Conservation (phyloP, 108 stramenopile genomes). For the Cyclotella cryptica region DNA sequence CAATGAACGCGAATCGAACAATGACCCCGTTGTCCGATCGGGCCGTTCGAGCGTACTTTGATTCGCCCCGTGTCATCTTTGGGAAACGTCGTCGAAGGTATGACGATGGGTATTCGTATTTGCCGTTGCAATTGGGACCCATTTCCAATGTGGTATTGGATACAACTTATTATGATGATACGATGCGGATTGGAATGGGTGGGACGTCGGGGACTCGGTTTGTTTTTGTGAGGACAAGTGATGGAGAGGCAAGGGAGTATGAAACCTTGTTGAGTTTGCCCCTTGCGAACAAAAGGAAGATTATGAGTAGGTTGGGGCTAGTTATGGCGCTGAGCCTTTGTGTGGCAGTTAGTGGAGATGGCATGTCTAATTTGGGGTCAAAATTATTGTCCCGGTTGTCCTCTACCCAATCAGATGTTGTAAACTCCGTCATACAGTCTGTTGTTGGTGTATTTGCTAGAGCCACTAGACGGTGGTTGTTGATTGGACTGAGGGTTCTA, state of each 20-base stretch:
- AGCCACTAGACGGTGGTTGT: not conserved
- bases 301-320: constrained; percentile 27
- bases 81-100: constrained; percentile 27
- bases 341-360: constrained; percentile 25
- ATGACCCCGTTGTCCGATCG: constrained; percentile 53
- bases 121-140: constrained; percentile 61
- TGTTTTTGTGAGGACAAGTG: constrained; percentile 57
- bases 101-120: constrained; percentile 25
- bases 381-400: not conserved
- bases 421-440: not conserved
- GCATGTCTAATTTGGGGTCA: not conserved
- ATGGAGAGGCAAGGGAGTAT: constrained; percentile 41
- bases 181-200: constrained; percentile 70
- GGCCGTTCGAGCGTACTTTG: constrained; percentile 72
- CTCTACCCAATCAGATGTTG: not conserved
- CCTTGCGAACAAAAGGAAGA: constrained; percentile 27
- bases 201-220: constrained; percentile 78
- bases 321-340: constrained; percentile 27
- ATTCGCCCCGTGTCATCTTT: constrained; percentile 71
- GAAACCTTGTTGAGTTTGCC: constrained; percentile 31
- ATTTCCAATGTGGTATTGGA: constrained; percentile 72
- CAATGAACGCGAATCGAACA: constrained; percentile 34
- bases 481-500: constrained; percentile 20
- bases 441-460: not conserved
- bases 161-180: constrained; percentile 63